phyloP scores from a whole-genome alignment of 345 rosid genomes.

The Jatropha curcas region DNA sequence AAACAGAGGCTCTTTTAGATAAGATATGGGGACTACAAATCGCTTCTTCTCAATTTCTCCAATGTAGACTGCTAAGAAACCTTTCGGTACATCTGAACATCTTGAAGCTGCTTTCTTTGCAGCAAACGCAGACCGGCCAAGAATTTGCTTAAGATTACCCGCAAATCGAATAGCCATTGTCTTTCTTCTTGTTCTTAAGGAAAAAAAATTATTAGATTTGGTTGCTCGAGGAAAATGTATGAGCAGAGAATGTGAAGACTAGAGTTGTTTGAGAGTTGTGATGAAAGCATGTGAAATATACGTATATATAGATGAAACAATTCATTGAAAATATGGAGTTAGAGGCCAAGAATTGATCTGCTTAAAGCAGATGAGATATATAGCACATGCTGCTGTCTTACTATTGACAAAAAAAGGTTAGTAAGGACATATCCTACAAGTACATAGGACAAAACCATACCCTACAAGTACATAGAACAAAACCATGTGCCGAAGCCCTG shows the following conservation, averaged over 20 bases:
- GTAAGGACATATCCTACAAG: not conserved
- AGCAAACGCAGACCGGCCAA: not conserved
- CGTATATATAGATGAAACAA: not conserved
- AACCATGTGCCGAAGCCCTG: no score
- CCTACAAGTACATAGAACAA: no score
- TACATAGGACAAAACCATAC: no score
- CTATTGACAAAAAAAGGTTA: not conserved
- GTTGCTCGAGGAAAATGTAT: no score
- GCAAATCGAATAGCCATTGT: not conserved
- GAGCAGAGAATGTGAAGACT: no score
- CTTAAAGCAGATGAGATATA: slow-evolving; percentile 8
- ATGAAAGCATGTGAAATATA: not conserved
- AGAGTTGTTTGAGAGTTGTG: no score
- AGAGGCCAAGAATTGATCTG: no score
- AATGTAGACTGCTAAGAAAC: slow-evolving; percentile 5
- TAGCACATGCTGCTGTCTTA: slow-evolving; percentile 34
- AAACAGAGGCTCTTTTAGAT: not conserved
- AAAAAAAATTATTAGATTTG: no score
- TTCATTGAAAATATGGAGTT: not conserved
- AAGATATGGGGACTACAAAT: slow-evolving; percentile 13
- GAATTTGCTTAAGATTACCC: slow-evolving; percentile 1
- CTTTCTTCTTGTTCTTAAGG: not conserved
- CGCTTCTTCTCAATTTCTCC: slow-evolving; percentile 11
- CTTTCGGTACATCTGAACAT: not conserved
- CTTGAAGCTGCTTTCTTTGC: not conserved